Evolutionary conservation across 805 yeast genomes (phyloP), one percentile per base, ranked within the genome.

Genomic region (Middelhovenomyces tepae): DNA sequence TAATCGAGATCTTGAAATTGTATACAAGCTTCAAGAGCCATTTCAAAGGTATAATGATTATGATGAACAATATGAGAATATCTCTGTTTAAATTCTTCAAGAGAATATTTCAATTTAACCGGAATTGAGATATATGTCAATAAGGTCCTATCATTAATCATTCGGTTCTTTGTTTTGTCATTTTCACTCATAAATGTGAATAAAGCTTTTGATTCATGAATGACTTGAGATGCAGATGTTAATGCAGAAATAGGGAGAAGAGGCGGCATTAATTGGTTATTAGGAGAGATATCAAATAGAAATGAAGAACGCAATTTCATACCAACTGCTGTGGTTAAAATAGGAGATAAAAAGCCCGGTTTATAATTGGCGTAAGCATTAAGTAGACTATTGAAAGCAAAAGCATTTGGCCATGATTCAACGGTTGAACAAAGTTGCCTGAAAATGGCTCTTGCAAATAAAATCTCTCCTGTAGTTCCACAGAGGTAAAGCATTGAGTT

Each of bases 161-260:
- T 54, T 0, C 55, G 45, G 0, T 78, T 77, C 28, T 59, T 53
- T 21, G 53, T 48, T 14, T 67, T 52, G 16, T 73, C 38, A n/a
- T n/a, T n/a, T n/a, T n/a, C n/a, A n/a, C n/a, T n/a, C 9, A 73
- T 58, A 45, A 66, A 75, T 2, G 69, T 67, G 76, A 93, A 73
- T 4, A 89, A 37, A 0, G 96, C 96, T 38, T 73, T 67, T 0
- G 89, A 73, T 55, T 89, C 97, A 0, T 78, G 75, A 27, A 80
- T 35, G 1, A 83, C 56, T 40, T 74, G 67, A 15, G 61, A 49
- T 9, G 51, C 40, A 3, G 59, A 40, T 1, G 46, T 45, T 6
- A 81, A 50, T 6, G 62, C 61, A 1, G 62, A 45, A 1, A 73
- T 49, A 1, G 95, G 87, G 26, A 89, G 58, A 37, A 89, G 71